A percentile compares a stretch with the other conserved stretches of the same genome.
Evolutionary conservation across 1,284 basidiomycete genomes (phyloP).

Genomic region (Mycocalia duriaeana): DNA sequence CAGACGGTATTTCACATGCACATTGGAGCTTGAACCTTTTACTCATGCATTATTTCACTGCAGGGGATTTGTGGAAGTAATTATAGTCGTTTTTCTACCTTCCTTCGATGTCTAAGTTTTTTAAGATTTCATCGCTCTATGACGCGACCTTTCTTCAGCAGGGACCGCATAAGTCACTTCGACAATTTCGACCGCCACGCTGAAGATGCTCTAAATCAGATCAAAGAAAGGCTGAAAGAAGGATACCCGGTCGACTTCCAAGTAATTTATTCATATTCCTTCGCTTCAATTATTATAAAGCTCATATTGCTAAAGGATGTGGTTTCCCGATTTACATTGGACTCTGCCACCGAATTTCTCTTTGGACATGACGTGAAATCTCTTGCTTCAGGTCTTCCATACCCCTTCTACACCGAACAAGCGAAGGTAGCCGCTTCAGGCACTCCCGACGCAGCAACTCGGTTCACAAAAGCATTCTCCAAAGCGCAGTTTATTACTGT

Average conservation of each 20-base stretch:
- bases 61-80: slow-evolving; percentile 35
- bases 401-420: slow-evolving; percentile 22
- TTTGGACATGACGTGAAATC: slow-evolving; percentile 30
- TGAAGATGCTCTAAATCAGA: slow-evolving; percentile 29
- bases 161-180: slow-evolving; percentile 47
- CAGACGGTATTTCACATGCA: no score
- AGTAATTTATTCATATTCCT: slow-evolving; percentile 20
- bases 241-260: slow-evolving; percentile 50
- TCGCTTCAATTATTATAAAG: neutral
- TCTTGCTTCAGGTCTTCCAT: slow-evolving; percentile 27
- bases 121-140: slow-evolving; percentile 43
- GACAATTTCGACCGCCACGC: slow-evolving; percentile 45
- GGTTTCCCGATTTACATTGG: slow-evolving; percentile 39
- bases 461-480: slow-evolving; percentile 35
- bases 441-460: slow-evolving; percentile 24
- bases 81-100: slow-evolving; percentile 5
- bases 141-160: slow-evolving; percentile 49
- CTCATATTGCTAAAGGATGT: slow-evolving; percentile 24
- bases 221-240: slow-evolving; percentile 32
- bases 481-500: slow-evolving; percentile 30
- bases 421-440: slow-evolving; percentile 14
- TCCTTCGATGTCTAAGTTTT: neutral
- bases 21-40: no score
- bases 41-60: no score
- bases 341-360: slow-evolving; percentile 38